Base-by-base conservation (phyloP, 805 yeast species). In the Saccharomyces jurei region DNA sequence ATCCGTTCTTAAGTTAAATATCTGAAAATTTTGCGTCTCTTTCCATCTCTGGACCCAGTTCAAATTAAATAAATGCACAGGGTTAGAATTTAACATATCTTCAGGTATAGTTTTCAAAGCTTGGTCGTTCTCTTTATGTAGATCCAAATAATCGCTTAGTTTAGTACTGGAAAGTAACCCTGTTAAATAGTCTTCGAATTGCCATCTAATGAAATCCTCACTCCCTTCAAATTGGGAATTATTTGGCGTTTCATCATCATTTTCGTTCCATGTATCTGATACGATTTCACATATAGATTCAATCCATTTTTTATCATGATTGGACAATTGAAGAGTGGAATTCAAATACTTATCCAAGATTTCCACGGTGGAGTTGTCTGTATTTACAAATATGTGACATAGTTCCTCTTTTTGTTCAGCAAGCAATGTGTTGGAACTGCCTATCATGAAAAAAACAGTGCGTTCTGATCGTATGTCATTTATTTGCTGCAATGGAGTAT, bases 401-500 rank as follows among this genome's bases (percentile, higher is more conserved):
- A 81, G 69, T 51, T 77, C 79, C 1, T 72, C 64, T 54, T 81
- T 81, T 58, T 84, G 89, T 62, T 84, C 85, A 49, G 87, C 71
- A 46, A 94, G 74, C 44, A 94, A 73, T 46, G 91, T 83, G 71
- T 94, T 94, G 4, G 97, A 90, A 46, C 95, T 84, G 0, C 99
- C 99, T 50, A 89, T 79, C 65, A 88, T 72, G 60, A 82, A 94
- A 65, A 83, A 82, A 36, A 77, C 73, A 0, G 91, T 79, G 51
- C 77, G 79, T 1, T 74, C 72, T 22, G 79, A 77, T 31, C 74
- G 75, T 52, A 94, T 74, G 60, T 87, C 90, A 52, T 86, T 87
- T 54, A 92, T 73, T 65, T 92, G 98, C 68, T 92, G 99, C 53
- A 94, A 73, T 0, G 98, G 96, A n/a, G 91, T 77, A 71, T 92